A percentile compares a stretch with the other conserved stretches of the same genome.
Evolutionary conservation across 2,329 filamentous ascomycete genomes (phyloP).

Genomic region (Fusarium globosum): DNA sequence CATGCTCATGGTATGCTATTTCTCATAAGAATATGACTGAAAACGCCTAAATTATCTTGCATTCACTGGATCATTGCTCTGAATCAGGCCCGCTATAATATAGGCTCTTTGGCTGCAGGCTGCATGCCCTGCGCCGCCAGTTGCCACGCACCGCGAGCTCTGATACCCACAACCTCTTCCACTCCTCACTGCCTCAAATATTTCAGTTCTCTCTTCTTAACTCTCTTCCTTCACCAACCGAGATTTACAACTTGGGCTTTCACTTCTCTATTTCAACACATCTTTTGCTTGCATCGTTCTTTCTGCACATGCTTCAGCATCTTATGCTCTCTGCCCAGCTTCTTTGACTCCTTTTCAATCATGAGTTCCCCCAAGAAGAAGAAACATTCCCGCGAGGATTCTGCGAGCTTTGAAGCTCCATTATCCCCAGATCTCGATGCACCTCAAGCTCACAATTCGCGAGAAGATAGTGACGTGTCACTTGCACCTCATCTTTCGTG

Average conservation of each 20-base stretch:
- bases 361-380: constrained; percentile 3
- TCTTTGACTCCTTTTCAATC: no score
- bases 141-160: constrained; percentile 13
- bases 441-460: background rate
- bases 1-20: background rate
- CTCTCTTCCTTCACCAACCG: rapidly evolving
- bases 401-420: background rate
- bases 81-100: background rate
- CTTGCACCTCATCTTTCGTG: background rate
- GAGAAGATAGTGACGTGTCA: background rate
- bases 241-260: rapidly evolving
- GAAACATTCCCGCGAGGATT: background rate
- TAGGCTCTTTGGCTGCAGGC: background rate
- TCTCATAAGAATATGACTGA: background rate
- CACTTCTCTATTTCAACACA: rapidly evolving
- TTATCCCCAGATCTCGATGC: background rate
- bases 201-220: background rate
- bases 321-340: no score
- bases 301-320: background rate
- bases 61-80: background rate
- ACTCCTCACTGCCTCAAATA: background rate
- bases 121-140: background rate
- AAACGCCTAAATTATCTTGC: rapidly evolving
- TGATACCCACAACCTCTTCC: background rate
- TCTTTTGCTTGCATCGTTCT: background rate